Base-by-base conservation (phyloP, 2,329 filamentous ascomycete genomes). In the Hypoxylon sp. region DNA sequence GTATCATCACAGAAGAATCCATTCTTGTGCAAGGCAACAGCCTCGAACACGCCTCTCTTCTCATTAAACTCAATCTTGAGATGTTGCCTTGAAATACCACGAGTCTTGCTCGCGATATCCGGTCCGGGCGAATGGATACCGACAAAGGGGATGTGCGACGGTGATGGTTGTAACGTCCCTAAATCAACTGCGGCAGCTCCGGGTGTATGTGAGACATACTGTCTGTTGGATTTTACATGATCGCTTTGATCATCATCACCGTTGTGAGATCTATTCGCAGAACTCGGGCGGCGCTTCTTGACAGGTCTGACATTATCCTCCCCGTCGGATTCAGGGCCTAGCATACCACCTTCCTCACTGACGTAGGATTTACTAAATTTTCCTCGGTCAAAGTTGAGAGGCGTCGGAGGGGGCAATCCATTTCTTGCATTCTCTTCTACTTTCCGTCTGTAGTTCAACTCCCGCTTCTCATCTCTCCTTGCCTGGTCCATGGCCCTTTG, bases 51-150 rank as follows among this genome's bases (percentile, higher is more conserved):
- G 19, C 87, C 83, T 41, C 83, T 83, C 11, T 87, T 81, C 66
- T 86, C 82, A 72, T 91, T 91, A 78, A 90, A 94, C 48, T 86
- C 82, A 70, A 95, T 92, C 72, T 88, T 90, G 51, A 92, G 81
- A 76, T 95, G 92, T 71, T 90, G 82, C 65, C 91, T 84, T 2
- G 91, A 94, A 58, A 94, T 94, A 53, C 86, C 87, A 74, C 91
- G 91, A 53, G 91, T 92, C 67, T 86, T 87, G 64, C 78, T 82
- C 2, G 87, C 85, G 65, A 88, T 87, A 51, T 87, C 82, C 4
- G 85, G 85, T 1, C 86, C 85, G 0, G 88, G 88, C 2, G 91
- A 91, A 76, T 94, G 91, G 46, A 94, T 92, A 32, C 88, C 87
- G 51, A 94, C 84, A 62, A 92, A 85, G 2, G 90, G 88, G 59